These are phyloP conservation scores for Beauveria sp. DNA, from an alignment of 2,329 filamentous ascomycete species.

Conservation along the genomic window DNA sequence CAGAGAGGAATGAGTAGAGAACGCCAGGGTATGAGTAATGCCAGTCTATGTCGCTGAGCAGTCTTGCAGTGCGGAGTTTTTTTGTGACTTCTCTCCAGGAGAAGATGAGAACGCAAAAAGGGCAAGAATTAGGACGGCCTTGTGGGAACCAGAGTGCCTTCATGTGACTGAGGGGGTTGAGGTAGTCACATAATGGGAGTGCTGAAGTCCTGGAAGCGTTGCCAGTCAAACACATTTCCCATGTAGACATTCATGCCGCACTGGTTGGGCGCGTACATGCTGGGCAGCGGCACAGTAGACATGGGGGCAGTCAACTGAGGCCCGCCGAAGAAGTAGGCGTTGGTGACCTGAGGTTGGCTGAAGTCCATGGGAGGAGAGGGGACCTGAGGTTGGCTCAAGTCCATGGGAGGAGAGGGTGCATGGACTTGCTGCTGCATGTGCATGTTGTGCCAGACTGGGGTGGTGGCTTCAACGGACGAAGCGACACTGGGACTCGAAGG, in stretches of 20 bases:
- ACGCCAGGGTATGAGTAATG: conserved; percentile 29
- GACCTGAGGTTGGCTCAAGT: conserved; percentile 53
- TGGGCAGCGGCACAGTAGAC: conserved; percentile 72
- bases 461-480: conserved; percentile 62
- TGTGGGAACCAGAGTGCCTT: conserved; percentile 38
- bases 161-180: conserved; percentile 29
- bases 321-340: conserved; percentile 71
- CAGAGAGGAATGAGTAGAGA: conserved; percentile 21
- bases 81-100: conserved; percentile 22
- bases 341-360: conserved; percentile 64
- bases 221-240: conserved; percentile 70
- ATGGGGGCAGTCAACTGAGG: conserved; percentile 68
- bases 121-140: conserved; percentile 35
- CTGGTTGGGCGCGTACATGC: conserved; percentile 68
- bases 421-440: conserved; percentile 60
- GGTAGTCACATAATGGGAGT: conserved; percentile 75
- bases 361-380: conserved; percentile 74
- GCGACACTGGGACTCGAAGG: conserved; percentile 80
- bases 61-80: conserved; percentile 18
- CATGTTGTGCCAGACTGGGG: conserved; percentile 73
- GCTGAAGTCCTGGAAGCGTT: conserved; percentile 71
- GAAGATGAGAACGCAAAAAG: conserved; percentile 13
- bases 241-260: conserved; percentile 75
- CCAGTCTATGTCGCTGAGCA: conserved; percentile 30
- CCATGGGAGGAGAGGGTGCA: conserved; percentile 69